Base-by-base conservation (phyloP, 1,139 yeast genomes). In the Lodderomyces theae region DNA sequence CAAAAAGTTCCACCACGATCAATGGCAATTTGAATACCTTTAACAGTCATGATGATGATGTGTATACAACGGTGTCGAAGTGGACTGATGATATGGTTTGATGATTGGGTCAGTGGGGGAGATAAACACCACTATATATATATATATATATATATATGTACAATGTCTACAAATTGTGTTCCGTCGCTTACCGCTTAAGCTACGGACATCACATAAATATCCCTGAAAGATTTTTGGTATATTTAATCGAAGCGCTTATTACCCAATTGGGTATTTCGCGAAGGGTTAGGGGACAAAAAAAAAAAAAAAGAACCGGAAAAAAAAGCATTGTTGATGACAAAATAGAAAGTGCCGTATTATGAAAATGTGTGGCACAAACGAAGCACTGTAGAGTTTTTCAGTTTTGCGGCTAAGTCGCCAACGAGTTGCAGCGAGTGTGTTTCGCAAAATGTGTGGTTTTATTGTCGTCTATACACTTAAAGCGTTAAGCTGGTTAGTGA, bases 1-100 rank as follows among this genome's bases (percentile, higher is more conserved):
- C 96, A 87, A 64, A 88, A 88, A 0, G 96, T 89, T 41, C 97
- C 96, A 48, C 92, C 90, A 56, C 89, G 65, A 53, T 80, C 84
- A 29, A 63, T 54, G 26, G 68, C 66, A 35, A 63, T 56, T 40
- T 55, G 57, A 38, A 58, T 57, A 13, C 60, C 60, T 37, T 41
- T 42, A 5, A 33, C 22, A 32, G 44, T 28, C 30, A 25, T 30
- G 22, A 9, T 31, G 4, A n/a, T 13, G 18, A 7, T 26, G 30
- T 26, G 30, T 8, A 12, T n/a, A n/a, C n/a, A n/a, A n/a, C n/a
- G n/a, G n/a, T n/a, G n/a, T n/a, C n/a, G n/a, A n/a, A n/a, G n/a
- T n/a, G n/a, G n/a, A n/a, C n/a, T n/a, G n/a, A n/a, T n/a, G n/a
- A n/a, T n/a, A n/a, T n/a, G n/a, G n/a, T n/a, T n/a, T n/a, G n/a